These are phyloP conservation scores for Pythium scleroteichum DNA, from an alignment of 352 stramenopile genomes.

Conservation along the genomic window DNA sequence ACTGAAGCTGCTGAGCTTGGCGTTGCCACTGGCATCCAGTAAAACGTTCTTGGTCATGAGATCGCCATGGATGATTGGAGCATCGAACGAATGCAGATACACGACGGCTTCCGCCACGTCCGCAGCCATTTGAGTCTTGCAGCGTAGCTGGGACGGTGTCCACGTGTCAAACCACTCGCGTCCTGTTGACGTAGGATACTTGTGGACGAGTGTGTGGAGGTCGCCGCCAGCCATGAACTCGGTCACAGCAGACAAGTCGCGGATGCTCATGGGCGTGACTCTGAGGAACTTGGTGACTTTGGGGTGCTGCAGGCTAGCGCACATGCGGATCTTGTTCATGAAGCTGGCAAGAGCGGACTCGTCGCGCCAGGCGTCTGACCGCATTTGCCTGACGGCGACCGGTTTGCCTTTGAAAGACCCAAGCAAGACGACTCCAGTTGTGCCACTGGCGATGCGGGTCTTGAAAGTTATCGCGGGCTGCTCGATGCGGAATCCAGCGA, in stretches of 20 bases:
- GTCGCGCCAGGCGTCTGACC: constrained; percentile 16
- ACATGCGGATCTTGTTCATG: constrained; percentile 34
- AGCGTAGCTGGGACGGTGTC: neutral
- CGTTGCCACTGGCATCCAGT: neutral
- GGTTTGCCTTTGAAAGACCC: neutral
- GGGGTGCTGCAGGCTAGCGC: constrained; percentile 28
- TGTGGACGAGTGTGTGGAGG: constrained; percentile 14
- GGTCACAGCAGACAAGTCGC: constrained; percentile 26
- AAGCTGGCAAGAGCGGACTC: constrained; percentile 21
- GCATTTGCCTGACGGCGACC: constrained; percentile 10
- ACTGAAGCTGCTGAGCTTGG: constrained; percentile 20
- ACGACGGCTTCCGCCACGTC: constrained; percentile 19
- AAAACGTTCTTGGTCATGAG: constrained; percentile 17
- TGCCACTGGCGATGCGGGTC: neutral
- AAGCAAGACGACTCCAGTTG: neutral
- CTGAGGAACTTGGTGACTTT: constrained; percentile 32
- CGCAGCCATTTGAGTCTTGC: constrained; percentile 5
- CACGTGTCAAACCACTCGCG: constrained; percentile 1
- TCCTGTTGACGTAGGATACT: neutral
- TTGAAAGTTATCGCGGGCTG: neutral
- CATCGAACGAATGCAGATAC: constrained; percentile 23
- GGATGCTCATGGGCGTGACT: constrained; percentile 27
- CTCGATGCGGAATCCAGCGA: constrained; percentile 9
- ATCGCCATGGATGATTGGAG: constrained; percentile 16
- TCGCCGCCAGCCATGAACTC: constrained; percentile 32